Evolutionary conservation across 202 grass and related monocot genomes (phyloP).

Genomic region (Elaeis oleifera): DNA sequence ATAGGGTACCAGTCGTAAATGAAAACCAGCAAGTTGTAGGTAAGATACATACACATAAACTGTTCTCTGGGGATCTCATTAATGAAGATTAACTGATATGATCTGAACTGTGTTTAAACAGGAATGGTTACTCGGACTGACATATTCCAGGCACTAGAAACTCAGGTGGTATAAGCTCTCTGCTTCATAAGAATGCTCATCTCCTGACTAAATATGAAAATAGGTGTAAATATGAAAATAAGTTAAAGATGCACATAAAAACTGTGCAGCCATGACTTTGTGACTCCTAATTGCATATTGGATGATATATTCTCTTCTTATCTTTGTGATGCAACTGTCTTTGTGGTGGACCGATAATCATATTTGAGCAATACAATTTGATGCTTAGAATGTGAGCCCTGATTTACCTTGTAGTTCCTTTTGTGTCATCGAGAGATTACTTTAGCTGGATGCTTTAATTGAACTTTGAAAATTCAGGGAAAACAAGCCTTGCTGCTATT

Average conservation of each 20-base stretch:
- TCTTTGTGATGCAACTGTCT: too few species aligned
- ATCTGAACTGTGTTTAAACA: slow-evolving; percentile 16
- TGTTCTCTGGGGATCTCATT: background rate
- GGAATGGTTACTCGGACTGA: slow-evolving; percentile 72
- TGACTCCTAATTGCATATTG: too few species aligned
- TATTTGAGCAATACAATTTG: too few species aligned
- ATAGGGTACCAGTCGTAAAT: slow-evolving; percentile 66
- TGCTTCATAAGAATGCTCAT: background rate
- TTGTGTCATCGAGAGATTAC: too few species aligned
- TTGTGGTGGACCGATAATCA: too few species aligned
- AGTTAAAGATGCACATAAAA: background rate
- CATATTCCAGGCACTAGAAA: slow-evolving; percentile 50
- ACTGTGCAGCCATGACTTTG: too few species aligned
- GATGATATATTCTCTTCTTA: too few species aligned
- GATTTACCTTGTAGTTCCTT: too few species aligned
- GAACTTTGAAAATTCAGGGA: too few species aligned
- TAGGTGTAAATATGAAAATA: slow-evolving; percentile 2
- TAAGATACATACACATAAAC: slow-evolving; percentile 9
- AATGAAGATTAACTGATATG: background rate
- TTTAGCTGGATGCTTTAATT: too few species aligned
- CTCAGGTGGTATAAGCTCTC: slow-evolving; percentile 20
- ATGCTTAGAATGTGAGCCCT: too few species aligned
- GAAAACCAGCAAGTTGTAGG: slow-evolving; percentile 49
- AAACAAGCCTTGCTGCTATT: too few species aligned
- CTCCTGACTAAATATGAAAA: slow-evolving; percentile 7